phyloP scores from a whole-genome alignment of 345 rosid species.

The Eucalyptus pauciflora region DNA sequence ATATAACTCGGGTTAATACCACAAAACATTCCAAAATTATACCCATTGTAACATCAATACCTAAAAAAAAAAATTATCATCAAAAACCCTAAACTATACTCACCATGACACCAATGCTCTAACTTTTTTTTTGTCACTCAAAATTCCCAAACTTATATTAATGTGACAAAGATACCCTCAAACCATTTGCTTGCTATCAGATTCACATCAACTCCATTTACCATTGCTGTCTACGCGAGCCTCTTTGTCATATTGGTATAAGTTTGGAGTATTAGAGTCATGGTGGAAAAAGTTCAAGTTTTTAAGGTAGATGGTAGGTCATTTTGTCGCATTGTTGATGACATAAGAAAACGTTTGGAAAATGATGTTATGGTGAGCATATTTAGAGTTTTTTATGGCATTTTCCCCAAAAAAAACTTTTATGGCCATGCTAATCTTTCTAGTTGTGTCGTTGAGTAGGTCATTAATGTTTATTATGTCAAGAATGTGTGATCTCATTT shows the following conservation, averaged over 20 bases:
- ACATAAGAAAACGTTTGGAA: neutral
- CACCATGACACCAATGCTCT: neutral
- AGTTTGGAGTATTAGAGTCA: neutral
- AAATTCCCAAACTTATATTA: neutral
- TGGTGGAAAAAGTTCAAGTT: neutral
- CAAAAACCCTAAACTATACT: neutral
- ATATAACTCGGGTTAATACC: neutral
- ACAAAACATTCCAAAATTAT: neutral
- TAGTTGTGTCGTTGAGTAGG: neutral
- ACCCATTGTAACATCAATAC: neutral
- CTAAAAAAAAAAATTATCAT: neutral
- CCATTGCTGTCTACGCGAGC: accelerated
- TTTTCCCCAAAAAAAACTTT: too few species aligned
- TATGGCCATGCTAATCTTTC: neutral
- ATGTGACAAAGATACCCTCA: neutral
- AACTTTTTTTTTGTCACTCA: neutral
- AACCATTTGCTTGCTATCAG: accelerated
- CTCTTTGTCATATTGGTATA: neutral
- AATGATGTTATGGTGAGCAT: neutral
- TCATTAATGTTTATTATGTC: neutral
- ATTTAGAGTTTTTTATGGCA: neutral
- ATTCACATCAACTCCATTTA: neutral
- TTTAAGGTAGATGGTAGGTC: neutral
- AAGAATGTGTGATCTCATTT: neutral
- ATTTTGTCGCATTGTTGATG: neutral